A percentile compares a stretch with the other conserved stretches of the same genome.
phyloP scores from a whole-genome alignment of 345 rosid genomes.

The Eucalyptus guilfoylei region DNA sequence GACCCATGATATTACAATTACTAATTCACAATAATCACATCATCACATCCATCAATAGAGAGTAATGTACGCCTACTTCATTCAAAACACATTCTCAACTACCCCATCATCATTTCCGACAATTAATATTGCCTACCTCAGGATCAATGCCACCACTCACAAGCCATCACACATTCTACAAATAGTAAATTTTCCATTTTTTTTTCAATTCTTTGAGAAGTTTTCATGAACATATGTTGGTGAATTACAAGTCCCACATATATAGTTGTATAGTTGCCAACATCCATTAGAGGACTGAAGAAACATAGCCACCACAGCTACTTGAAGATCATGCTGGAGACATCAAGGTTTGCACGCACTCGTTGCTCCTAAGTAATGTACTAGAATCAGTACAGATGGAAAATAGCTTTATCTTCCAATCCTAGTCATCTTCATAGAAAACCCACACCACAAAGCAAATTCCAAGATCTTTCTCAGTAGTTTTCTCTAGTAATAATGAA shows the following conservation, averaged over 20 bases:
- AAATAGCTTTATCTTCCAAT: neutral
- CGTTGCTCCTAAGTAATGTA: too few relatives aligned
- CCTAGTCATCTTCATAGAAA: neutral
- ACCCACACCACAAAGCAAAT: neutral
- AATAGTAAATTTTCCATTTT: neutral
- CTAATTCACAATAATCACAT: too few relatives aligned
- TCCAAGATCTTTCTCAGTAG: neutral
- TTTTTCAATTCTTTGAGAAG: neutral
- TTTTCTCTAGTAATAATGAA: neutral
- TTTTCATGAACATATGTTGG: neutral
- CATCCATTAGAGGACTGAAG: neutral
- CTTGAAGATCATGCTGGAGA: neutral
- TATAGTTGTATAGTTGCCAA: neutral
- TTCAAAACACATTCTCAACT: too few relatives aligned
- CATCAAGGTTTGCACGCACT: neutral
- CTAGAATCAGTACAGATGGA: too few relatives aligned
- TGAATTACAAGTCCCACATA: neutral
- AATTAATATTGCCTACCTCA: too few relatives aligned
- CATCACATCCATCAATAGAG: too few relatives aligned
- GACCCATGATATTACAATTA: too few relatives aligned
- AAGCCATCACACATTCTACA: neutral
- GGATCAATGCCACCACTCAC: too few relatives aligned
- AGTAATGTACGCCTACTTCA: too few relatives aligned
- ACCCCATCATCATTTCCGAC: too few relatives aligned
- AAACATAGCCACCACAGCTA: neutral